Conservation (phyloP, 805 yeast species). For the Metschnikowia peoriensis region DNA sequence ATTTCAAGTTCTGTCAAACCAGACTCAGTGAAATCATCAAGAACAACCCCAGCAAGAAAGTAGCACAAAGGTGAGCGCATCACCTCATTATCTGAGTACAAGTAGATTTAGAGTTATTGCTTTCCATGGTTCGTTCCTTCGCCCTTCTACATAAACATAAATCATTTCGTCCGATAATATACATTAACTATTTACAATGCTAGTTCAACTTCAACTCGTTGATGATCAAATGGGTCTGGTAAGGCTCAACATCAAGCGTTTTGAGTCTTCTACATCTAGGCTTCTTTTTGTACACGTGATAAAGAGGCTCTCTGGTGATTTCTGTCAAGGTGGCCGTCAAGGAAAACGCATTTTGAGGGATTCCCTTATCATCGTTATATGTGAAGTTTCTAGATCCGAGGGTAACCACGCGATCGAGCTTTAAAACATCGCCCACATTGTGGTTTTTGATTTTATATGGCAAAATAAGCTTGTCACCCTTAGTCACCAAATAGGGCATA, state of each 20-base stretch:
- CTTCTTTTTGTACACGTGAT: constrained; percentile 53
- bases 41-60: constrained; percentile 14
- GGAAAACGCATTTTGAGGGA: constrained; percentile 51
- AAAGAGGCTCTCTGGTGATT: constrained; percentile 77
- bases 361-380: constrained; percentile 41
- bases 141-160: too few species aligned
- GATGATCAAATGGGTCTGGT: constrained; percentile 74
- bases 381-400: constrained; percentile 86
- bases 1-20: constrained; percentile 54
- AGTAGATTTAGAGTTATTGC: not conserved
- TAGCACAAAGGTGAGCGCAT: not conserved
- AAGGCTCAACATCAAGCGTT: constrained; percentile 72
- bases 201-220: constrained; percentile 61
- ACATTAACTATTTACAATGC: constrained; percentile 15
- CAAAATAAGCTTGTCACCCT: constrained; percentile 79
- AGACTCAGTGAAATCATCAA: constrained; percentile 54
- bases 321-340: constrained; percentile 82
- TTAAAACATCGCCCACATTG: constrained; percentile 78
- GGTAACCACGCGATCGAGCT: constrained; percentile 70
- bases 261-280: constrained; percentile 76
- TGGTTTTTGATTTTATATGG: constrained; percentile 79
- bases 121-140: not conserved
- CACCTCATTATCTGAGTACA: too few species aligned
- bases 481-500: constrained; percentile 83
- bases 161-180: not conserved